These are phyloP conservation scores for Tinospora cordifolia DNA, from an alignment of 164 flowering plant genomes.

Conservation along the genomic window DNA sequence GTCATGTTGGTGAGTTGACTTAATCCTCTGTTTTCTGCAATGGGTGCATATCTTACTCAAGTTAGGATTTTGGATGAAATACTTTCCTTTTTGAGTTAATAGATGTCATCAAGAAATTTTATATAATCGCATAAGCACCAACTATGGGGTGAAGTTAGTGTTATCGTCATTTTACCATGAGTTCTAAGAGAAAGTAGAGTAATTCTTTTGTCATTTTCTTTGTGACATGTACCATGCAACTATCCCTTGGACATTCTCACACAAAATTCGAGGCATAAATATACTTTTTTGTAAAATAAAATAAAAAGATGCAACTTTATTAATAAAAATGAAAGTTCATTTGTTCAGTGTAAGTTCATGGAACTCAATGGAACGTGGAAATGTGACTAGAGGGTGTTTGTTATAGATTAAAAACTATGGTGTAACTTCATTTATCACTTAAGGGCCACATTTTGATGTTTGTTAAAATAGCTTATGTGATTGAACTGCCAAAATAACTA, in stretches of 20 bases:
- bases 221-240: neutral
- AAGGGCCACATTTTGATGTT: too few relatives aligned
- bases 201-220: neutral
- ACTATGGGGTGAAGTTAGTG: too few relatives aligned
- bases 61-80: neutral
- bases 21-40: neutral
- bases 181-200: neutral
- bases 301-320: neutral
- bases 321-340: neutral
- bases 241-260: too few relatives aligned
- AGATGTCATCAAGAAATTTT: too few relatives aligned
- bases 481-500: too few relatives aligned
- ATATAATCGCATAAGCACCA: too few relatives aligned
- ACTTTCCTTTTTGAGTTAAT: neutral
- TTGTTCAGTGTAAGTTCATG: neutral
- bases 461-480: too few relatives aligned
- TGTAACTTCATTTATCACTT: too few relatives aligned
- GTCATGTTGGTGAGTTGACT: slow-evolving; percentile 77
- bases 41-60: neutral
- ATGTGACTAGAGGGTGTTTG: too few relatives aligned
- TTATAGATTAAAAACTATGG: too few relatives aligned
- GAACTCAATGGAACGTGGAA: neutral
- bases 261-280: too few relatives aligned
- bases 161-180: too few relatives aligned
- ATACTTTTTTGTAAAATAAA: neutral